These are phyloP conservation scores for Zasmidium cellare DNA, from an alignment of 2,329 filamentous ascomycete genomes.

Conservation along the genomic window DNA sequence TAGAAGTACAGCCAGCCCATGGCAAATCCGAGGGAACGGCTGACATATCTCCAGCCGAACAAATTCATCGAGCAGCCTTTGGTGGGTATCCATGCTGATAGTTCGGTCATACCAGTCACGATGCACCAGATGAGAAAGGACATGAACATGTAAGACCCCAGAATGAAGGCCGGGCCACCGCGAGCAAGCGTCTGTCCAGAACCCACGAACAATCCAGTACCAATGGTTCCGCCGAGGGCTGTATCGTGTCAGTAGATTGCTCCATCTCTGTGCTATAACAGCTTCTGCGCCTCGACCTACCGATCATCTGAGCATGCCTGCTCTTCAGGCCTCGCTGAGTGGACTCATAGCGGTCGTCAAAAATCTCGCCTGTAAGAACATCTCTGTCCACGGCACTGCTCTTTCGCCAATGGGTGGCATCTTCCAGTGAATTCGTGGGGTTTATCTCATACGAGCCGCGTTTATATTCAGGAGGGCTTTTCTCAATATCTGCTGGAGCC, in stretches of 20 bases:
- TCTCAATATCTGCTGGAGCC: conserved; percentile 3
- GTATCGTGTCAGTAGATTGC: not conserved
- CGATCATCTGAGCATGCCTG: conserved; percentile 38
- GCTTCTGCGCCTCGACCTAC: not conserved
- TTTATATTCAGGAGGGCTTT: conserved; percentile 2
- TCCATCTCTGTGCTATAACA: not conserved
- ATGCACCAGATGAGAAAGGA: conserved; percentile 43
- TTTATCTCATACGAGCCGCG: not conserved
- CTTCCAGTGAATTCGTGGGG: conserved; percentile 11
- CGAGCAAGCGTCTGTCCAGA: conserved; percentile 38
- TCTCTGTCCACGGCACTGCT: conserved; percentile 22
- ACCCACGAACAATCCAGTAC: conserved; percentile 40
- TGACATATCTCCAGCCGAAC: conserved; percentile 48
- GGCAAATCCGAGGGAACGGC: conserved; percentile 46
- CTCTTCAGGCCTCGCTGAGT: conserved; percentile 44
- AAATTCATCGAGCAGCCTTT: conserved; percentile 53
- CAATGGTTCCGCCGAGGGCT: conserved; percentile 34
- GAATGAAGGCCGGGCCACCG: conserved; percentile 43
- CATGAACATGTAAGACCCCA: conserved; percentile 44
- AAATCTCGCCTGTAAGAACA: conserved; percentile 24
- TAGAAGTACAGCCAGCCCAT: conserved; percentile 47
- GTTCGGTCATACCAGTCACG: conserved; percentile 55
- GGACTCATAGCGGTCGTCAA: conserved; percentile 34
- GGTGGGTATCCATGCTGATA: conserved; percentile 61
- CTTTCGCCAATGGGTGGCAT: conserved; percentile 7